A percentile compares a stretch with the other conserved stretches of the same genome.
phyloP scores from a whole-genome alignment of 2,329 filamentous ascomycete genomes.

The Neonectria magnoliae region DNA sequence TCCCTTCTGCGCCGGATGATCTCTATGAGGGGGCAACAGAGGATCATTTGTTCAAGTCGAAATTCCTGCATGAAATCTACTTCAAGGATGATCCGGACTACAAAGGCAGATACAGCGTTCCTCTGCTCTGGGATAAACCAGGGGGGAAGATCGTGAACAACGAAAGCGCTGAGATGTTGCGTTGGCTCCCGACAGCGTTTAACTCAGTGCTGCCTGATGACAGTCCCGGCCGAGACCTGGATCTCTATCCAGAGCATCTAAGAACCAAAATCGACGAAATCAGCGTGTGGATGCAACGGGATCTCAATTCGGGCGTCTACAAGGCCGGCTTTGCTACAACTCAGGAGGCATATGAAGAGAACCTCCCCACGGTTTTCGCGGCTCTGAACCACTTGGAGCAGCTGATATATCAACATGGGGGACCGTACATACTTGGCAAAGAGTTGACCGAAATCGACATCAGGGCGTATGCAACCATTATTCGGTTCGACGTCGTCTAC shows the following conservation, averaged over 20 bases:
- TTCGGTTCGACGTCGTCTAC: slow-evolving; percentile 75
- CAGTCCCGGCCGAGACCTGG: slow-evolving; percentile 53
- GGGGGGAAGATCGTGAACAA: slow-evolving; percentile 79
- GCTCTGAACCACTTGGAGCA: slow-evolving; percentile 72
- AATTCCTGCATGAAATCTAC: slow-evolving; percentile 76
- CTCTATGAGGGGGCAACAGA: slow-evolving; percentile 68
- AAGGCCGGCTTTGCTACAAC: slow-evolving; percentile 72
- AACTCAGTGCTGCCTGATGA: slow-evolving; percentile 63
- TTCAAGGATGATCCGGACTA: slow-evolving; percentile 74
- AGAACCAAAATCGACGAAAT: slow-evolving; percentile 67
- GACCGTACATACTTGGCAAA: slow-evolving; percentile 71
- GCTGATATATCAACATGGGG: slow-evolving; percentile 56
- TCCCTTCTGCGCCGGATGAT: slow-evolving; percentile 58
- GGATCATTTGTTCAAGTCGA: slow-evolving; percentile 72
- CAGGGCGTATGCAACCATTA: slow-evolving; percentile 71
- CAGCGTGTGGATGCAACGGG: slow-evolving; percentile 73
- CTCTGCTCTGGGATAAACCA: slow-evolving; percentile 76
- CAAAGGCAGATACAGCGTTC: slow-evolving; percentile 76
- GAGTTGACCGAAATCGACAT: slow-evolving; percentile 75
- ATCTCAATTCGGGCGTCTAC: slow-evolving; percentile 60
- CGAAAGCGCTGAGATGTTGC: slow-evolving; percentile 83
- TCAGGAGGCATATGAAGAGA: slow-evolving; percentile 72
- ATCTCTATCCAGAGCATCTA: slow-evolving; percentile 65
- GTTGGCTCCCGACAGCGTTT: slow-evolving; percentile 83
- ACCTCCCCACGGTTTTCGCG: slow-evolving; percentile 69